Evolutionary conservation across 2,329 filamentous ascomycete genomes (phyloP), one percentile per base, ranked within the genome.

Genomic region (Colletotrichum paranaense): DNA sequence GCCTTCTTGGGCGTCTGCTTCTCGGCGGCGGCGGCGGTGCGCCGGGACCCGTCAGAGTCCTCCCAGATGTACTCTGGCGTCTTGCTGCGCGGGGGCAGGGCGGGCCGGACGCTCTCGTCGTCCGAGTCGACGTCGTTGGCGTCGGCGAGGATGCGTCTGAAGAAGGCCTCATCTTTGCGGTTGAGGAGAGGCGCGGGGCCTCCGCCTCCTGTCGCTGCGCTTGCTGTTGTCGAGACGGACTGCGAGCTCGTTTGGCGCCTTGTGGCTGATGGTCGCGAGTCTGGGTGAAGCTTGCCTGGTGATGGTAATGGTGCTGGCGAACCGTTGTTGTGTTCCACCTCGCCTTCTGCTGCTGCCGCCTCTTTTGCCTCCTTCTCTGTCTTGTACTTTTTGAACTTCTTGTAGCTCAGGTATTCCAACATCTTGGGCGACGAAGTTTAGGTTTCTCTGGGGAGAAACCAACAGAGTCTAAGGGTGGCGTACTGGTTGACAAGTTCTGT

Each of bases 361-460:
- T 79, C 76, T 58, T 79, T 78, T 32, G 80, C 81, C 19, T 81
- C 82, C 73, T 90, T 88, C 72, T 90, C 85, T 2, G 84, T 86
- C 77, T 85, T 86, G 79, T 88, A 82, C 81, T 92, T 90, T 83
- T 91, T 92, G 78, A 87, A 83, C 80, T 91, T 92, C 80, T 89
- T 92, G 83, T 88, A 89, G 46, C 86, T 83, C 76, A 92, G 88
- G 80, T 90, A 92, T 80, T 92, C 90, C 74, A 92, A 79, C 91
- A 92, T 92, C 56, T 26, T 66, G 60, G 58, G 30, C 30, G 52
- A 49, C 6, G 24, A 12, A 26, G 19, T 26, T 38, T 22, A 46
- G 49, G 30, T 55, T 24, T 65, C 16, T 14, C 35, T 16, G n/a
- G 22, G 30, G 26, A 56, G 22, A 16, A 22, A 55, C 8, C 19